Percentiles rank a stretch among this genome's conserved stretches.
Evolutionary conservation across 2,329 filamentous ascomycete genomes (phyloP).

Genomic region (Myriosclerotinia duriaeana): DNA sequence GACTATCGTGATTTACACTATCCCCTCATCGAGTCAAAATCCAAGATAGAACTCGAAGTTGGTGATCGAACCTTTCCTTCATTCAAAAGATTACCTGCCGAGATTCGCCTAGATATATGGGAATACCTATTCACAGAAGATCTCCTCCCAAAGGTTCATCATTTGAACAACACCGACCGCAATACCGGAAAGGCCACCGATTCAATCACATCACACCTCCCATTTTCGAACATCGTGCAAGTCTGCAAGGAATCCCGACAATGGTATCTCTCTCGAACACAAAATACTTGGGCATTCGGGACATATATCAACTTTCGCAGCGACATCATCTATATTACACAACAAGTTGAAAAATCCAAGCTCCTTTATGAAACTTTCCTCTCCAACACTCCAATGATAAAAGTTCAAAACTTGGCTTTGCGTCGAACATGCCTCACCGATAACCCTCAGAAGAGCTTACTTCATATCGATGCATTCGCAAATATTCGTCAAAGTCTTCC

Average conservation of each 20-base stretch:
- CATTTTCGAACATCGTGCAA: constrained; percentile 14
- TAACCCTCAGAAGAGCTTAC: not conserved
- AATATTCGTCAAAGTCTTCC: not conserved
- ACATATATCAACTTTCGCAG: constrained; percentile 20
- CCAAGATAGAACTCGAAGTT: no score
- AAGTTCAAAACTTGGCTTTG: constrained; percentile 7
- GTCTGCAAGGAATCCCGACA: constrained; percentile 14
- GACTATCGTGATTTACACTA: constrained; percentile 11
- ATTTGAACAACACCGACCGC: constrained; percentile 3
- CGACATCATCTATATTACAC: constrained; percentile 28
- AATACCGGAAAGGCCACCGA: constrained; percentile 3
- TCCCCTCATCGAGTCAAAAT: not conserved
- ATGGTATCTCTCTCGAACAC: constrained; percentile 19
- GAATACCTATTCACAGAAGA: constrained; percentile 15
- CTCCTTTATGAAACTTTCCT: constrained; percentile 1
- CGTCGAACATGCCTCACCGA: constrained; percentile 16
- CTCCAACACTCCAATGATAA: not conserved
- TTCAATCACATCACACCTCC: constrained; percentile 11
- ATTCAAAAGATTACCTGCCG: not conserved
- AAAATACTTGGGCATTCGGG: constrained; percentile 6
- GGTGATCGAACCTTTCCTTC: not conserved
- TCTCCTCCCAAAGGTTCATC: constrained; percentile 12
- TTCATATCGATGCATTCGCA: not conserved
- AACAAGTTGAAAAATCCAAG: not conserved
- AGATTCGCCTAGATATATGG: constrained; percentile 15